Evolutionary conservation across 148 eudicot species (phyloP), one percentile per base, ranked within the genome.

Genomic region (Simmondsia chinensis): DNA sequence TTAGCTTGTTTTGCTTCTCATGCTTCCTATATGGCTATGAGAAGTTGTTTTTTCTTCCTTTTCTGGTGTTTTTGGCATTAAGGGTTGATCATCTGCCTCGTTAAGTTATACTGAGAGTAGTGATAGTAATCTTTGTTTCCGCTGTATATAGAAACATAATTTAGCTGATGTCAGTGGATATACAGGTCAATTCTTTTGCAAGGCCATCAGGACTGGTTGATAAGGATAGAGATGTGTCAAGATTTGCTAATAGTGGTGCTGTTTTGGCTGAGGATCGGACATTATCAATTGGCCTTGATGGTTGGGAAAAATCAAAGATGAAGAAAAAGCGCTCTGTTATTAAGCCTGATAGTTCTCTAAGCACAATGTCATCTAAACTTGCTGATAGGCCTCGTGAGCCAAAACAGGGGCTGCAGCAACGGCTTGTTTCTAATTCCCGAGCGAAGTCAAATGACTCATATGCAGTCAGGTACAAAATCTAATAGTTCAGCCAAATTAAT

Each of bases 251-350:
- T 47, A 56, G 63, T 28, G 56, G 40, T 43, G 55, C 56, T 39
- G 38, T 20, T 52, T 69, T 62, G 57, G 62, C 60, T 48, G 77
- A 77, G 52, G 77, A 76, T 34, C 74, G 62, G 39, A 7, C 65
- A 42, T 58, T 61, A 39, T 37, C 84, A n/a, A 40, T 62, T 14
- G 57, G 65, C 26, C 56, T 61, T 37, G 81, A 81, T 62, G 69
- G 72, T 52, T 77, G 89, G 83, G 78, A 68, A 48, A 77, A 65
- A 47, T 56, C 80, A 65, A 81, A 74, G 51, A 68, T 71, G 73
- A 77, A 74, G 59, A 77, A 74, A 69, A 81, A 65, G 56, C 80
- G 83, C 24, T 73, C 89, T 40, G 78, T 66, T 24, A 68, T 73
- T 44, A 81, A 81, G 63, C 52, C 71, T 52, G 83, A 81, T 38